These are phyloP conservation scores for Lolium rigidum DNA, from an alignment of 176 grass and related monocot species.

Conservation along the genomic window DNA sequence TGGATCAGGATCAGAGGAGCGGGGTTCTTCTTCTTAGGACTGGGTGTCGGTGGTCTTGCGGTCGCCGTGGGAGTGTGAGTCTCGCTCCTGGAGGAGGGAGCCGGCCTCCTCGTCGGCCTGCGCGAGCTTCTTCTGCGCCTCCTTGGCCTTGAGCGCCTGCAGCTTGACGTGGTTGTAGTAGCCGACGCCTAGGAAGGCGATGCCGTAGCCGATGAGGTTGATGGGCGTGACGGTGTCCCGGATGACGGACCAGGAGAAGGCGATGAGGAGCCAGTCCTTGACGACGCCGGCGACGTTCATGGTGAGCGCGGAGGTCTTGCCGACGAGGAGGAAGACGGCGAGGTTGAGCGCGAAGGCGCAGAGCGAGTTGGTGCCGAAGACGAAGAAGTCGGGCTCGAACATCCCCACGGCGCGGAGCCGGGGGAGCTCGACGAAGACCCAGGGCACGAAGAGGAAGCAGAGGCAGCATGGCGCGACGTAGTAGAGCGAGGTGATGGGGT, in stretches of 20 bases:
- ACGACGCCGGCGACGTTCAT: conserved; percentile 98
- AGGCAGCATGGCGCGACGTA: conserved; percentile 90
- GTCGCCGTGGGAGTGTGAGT: conserved; percentile 40
- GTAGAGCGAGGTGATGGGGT: conserved; percentile 99
- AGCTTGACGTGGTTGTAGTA: conserved; percentile 98
- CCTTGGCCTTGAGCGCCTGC: conserved; percentile 94
- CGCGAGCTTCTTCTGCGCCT: conserved; percentile 88
- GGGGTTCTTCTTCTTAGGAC: conserved; percentile 25
- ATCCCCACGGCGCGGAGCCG: conserved; percentile 58
- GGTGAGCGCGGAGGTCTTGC: conserved; percentile 92
- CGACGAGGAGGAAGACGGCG: conserved; percentile 88
- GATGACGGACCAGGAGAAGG: conserved; percentile 98
- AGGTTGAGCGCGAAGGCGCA: conserved; percentile 93
- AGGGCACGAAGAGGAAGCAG: conserved; percentile 72
- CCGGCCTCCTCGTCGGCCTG: conserved; percentile 85
- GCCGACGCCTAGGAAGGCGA: conserved; percentile 87
- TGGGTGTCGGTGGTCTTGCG: conserved; percentile 70
- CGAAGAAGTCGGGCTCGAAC: conserved; percentile 74
- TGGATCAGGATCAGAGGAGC: not conserved
- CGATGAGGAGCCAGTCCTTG: conserved; percentile 95
- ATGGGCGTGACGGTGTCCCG: conserved; percentile 82
- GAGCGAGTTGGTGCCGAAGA: conserved; percentile 84
- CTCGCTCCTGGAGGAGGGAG: conserved; percentile 69
- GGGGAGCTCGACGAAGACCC: conserved; percentile 83
- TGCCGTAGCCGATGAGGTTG: conserved; percentile 89